These are phyloP conservation scores for Galeopsis tetrahit DNA, from an alignment of 257 asterid species.

Conservation along the genomic window DNA sequence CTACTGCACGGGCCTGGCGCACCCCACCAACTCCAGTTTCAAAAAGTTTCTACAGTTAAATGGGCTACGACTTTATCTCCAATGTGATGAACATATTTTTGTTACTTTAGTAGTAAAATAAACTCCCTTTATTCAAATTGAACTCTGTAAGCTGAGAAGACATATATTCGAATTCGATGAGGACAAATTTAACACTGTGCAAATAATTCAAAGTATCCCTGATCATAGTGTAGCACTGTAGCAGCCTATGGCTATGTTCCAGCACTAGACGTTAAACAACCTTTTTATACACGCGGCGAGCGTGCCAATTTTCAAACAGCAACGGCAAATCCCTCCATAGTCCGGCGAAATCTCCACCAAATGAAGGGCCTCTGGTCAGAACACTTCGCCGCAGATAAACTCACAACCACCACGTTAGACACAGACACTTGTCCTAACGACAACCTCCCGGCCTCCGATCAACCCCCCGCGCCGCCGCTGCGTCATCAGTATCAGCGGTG, in stretches of 20 bases:
- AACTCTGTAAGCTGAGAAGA: too few relatives aligned
- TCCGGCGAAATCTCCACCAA: neutral
- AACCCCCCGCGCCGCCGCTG: slow-evolving; percentile 15
- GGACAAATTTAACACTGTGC: neutral
- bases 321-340: neutral
- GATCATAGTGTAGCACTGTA: too few relatives aligned
- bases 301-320: neutral
- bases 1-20: slow-evolving; percentile 44
- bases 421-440: neutral
- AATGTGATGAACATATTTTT: too few relatives aligned
- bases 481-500: neutral
- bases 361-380: neutral
- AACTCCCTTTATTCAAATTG: too few relatives aligned
- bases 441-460: slow-evolving; percentile 21
- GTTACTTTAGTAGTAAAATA: too few relatives aligned
- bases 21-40: slow-evolving; percentile 29
- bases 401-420: neutral
- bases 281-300: neutral
- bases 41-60: too few relatives aligned
- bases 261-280: neutral
- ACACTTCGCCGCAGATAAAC: neutral
- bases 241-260: too few relatives aligned
- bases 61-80: too few relatives aligned
- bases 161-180: too few relatives aligned
- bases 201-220: neutral